Evolutionary conservation across 1,284 basidiomycete genomes (phyloP).

Genomic region (Farysia itapuensis): DNA sequence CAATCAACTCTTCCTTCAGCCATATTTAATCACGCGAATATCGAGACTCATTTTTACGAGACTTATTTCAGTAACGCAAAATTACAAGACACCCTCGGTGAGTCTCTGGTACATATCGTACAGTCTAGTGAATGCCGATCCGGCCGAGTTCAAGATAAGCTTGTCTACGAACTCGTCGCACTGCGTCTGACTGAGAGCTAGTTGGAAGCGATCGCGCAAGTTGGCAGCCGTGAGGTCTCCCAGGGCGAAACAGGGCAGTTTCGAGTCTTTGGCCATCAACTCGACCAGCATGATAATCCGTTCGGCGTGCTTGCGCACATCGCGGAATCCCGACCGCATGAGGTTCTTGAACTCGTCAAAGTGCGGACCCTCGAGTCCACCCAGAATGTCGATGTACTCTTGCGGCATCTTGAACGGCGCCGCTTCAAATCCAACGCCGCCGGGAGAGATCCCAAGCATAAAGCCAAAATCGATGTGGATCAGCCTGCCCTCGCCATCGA

Average conservation of each 20-base stretch:
- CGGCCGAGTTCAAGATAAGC: conserved; percentile 48
- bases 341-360: conserved; percentile 83
- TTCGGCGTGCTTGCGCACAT: conserved; percentile 93
- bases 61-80: too few species aligned
- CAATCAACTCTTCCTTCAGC: too few species aligned
- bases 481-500: conserved; percentile 90
- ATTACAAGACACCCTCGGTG: conserved; percentile 45
- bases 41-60: too few species aligned
- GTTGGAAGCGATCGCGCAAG: conserved; percentile 89
- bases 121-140: conserved; percentile 56
- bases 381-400: conserved; percentile 95
- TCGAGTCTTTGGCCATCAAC: conserved; percentile 94
- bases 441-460: conserved; percentile 84
- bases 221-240: conserved; percentile 84
- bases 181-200: conserved; percentile 80
- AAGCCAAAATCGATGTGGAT: conserved; percentile 98
- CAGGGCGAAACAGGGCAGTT: conserved; percentile 86
- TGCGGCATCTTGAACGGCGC: conserved; percentile 95
- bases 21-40: too few species aligned
- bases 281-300: conserved; percentile 93
- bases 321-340: conserved; percentile 90
- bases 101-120: conserved; percentile 58
- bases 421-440: conserved; percentile 95
- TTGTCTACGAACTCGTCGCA: conserved; percentile 77
- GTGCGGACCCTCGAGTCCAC: conserved; percentile 76